These are phyloP conservation scores for Thalia dealbata DNA, from an alignment of 176 grass and related monocot species.

Conservation along the genomic window DNA sequence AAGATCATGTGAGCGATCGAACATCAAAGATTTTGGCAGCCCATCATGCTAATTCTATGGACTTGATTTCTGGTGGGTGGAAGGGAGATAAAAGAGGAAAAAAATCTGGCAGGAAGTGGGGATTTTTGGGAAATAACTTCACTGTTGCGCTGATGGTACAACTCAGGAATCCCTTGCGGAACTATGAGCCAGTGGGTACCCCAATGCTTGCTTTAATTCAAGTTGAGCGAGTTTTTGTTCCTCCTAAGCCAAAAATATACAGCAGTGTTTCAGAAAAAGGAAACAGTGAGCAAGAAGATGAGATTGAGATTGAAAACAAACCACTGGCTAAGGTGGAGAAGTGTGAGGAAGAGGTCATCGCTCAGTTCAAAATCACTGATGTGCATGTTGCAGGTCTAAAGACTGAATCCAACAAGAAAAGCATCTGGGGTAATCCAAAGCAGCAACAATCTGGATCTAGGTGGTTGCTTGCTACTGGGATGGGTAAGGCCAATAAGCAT, in stretches of 20 bases:
- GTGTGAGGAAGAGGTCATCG: slow-evolving; percentile 33
- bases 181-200: slow-evolving; percentile 81
- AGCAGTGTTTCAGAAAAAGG: slow-evolving; percentile 45
- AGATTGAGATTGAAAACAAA: slow-evolving; percentile 46
- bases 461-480: slow-evolving; percentile 91
- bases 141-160: slow-evolving; percentile 97
- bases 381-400: slow-evolving; percentile 94
- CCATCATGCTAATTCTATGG: slow-evolving; percentile 89
- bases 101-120: slow-evolving; percentile 77
- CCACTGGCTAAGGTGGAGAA: slow-evolving; percentile 39
- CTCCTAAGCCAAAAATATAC: slow-evolving; percentile 88
- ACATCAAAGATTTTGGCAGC: slow-evolving; percentile 89
- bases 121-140: slow-evolving; percentile 89
- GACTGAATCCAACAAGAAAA: slow-evolving; percentile 59
- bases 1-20: slow-evolving; percentile 62
- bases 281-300: slow-evolving; percentile 48
- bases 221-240: slow-evolving; percentile 89
- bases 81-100: slow-evolving; percentile 49
- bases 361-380: slow-evolving; percentile 87
- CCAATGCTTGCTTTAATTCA: slow-evolving; percentile 95
- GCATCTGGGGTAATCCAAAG: slow-evolving; percentile 62
- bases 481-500: slow-evolving; percentile 87
- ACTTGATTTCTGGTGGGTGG: slow-evolving; percentile 45
- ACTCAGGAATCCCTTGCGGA: slow-evolving; percentile 70
- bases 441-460: slow-evolving; percentile 87